These are phyloP conservation scores for Trametes villosa DNA, from an alignment of 768 basidiomycete genomes.

Conservation along the genomic window DNA sequence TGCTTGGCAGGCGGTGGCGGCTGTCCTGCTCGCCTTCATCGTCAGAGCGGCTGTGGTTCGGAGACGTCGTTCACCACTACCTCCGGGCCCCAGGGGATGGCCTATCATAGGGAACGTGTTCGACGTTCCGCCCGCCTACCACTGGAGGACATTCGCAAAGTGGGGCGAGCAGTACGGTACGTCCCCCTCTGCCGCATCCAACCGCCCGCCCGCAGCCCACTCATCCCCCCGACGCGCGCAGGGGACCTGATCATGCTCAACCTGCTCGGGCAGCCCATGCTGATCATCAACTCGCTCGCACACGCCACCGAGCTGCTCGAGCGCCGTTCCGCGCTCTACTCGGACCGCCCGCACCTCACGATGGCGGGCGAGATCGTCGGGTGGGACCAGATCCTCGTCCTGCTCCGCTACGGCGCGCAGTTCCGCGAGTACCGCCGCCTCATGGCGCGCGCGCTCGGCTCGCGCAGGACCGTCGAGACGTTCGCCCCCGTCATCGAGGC, in stretches of 20 bases:
- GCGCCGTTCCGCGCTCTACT: conserved; percentile 30
- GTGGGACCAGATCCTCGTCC: conserved; percentile 40
- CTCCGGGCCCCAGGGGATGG: conserved; percentile 33
- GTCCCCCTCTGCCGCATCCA: background rate
- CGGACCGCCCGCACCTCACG: conserved; percentile 28
- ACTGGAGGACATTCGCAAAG: conserved; percentile 25
- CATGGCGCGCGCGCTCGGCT: conserved; percentile 48
- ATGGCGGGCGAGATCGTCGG: conserved; percentile 28
- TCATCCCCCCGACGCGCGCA: conserved; percentile 2
- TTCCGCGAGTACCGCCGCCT: conserved; percentile 48
- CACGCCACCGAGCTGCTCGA: conserved; percentile 35
- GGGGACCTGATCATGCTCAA: conserved; percentile 33
- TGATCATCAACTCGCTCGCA: conserved; percentile 34
- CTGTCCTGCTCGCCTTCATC: background rate
- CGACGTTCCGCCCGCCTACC: background rate
- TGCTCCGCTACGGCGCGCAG: conserved; percentile 44
- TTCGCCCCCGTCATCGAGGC: conserved; percentile 43
- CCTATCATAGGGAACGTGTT: conserved; percentile 21
- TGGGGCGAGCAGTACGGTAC: conserved; percentile 36
- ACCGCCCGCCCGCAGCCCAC: background rate
- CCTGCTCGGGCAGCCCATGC: conserved; percentile 31
- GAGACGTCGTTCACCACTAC: conserved; percentile 32
- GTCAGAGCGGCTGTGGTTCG: background rate
- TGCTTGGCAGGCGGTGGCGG: background rate
- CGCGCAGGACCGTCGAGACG: conserved; percentile 39